phyloP scores from a whole-genome alignment of 202 grass and related monocot species.

The Setaria italica region DNA sequence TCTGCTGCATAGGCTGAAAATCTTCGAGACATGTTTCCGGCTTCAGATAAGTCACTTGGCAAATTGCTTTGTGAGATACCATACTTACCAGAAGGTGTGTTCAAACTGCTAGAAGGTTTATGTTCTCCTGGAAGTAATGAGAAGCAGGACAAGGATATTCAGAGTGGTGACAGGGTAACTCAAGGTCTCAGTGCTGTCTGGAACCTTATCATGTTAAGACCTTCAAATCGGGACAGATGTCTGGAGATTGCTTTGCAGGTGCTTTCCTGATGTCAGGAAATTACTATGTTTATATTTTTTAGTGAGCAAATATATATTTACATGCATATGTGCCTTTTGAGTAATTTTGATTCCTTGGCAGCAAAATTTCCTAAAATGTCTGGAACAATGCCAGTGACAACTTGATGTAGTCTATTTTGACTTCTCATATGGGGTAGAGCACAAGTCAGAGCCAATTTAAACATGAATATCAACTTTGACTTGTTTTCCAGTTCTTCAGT shows the following conservation, averaged over 20 bases:
- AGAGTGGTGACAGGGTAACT: constrained; percentile 83
- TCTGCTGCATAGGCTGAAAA: constrained; percentile 67
- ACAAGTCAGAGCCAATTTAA: constrained; percentile 3
- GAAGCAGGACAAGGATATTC: constrained; percentile 81
- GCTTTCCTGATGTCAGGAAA: constrained; percentile 28
- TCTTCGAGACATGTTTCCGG: constrained; percentile 83
- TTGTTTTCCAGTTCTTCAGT: background rate
- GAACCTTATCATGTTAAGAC: constrained; percentile 93
- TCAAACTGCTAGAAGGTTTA: constrained; percentile 86
- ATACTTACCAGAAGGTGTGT: constrained; percentile 78
- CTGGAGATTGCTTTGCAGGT: constrained; percentile 98
- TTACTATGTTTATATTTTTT: constrained; percentile 16
- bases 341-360: constrained; percentile 14
- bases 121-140: constrained; percentile 83
- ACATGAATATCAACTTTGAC: constrained; percentile 13
- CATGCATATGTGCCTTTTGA: constrained; percentile 32
- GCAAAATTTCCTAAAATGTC: constrained; percentile 18
- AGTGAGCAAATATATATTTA: constrained; percentile 7
- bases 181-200: constrained; percentile 97
- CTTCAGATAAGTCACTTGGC: constrained; percentile 86
- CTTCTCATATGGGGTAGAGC: constrained; percentile 16
- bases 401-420: constrained; percentile 23
- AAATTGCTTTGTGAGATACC: constrained; percentile 92
- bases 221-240: constrained; percentile 76
- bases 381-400: background rate